Base-by-base conservation (phyloP, 768 basidiomycete genomes). In the Zangia roseola region DNA sequence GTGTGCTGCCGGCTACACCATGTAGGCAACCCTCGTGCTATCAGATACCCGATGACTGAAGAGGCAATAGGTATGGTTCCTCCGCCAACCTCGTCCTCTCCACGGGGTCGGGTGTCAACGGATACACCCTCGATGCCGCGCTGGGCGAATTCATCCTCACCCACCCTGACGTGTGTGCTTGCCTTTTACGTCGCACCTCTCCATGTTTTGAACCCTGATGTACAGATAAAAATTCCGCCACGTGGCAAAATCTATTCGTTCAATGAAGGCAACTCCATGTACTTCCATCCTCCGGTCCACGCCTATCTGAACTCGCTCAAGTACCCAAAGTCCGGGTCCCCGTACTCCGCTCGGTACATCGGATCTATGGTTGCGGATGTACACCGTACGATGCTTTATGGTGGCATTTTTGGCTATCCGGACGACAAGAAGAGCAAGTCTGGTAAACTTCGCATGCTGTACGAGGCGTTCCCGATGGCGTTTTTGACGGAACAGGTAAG, bases 291-390 rank as follows among this genome's bases (percentile, higher is more conserved):
- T 40, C 93, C 89, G 16, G 88, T 91, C 40, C 72, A 71, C 42
- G 81, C 83, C 36, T 95, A 95, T 71, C 80, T 95, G 51, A 84
- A 90, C 54, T 89, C 88, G 55, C 91, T 95, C 80, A 95, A 99
- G 71, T 93, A 80, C 68, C 94, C 95, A 2, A 66, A 81, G 38
- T 68, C 80, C 41, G 84, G 83, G 28, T 73, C 81, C 21, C 94
- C 95, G 10, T 95, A 97, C 65, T 91, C 88, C 54, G 85, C 90
- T 55, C 82, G 93, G 52, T 86, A 99, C 71, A 97, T 98, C 65
- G 97, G 97, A 23, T 94, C 92, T 52, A 99, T 99, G 97, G 97
- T 98, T 30, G 94, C 95, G 43, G 95, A 99, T 70, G 95, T 97
- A 21, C 94, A 97, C 71, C 80, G 95, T 58, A 99, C 95, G 6